Percentiles rank a stretch among this genome's conserved stretches.
These are phyloP conservation scores for Didymellaceae sp. DNA, from an alignment of 2,329 filamentous ascomycete species.

Conservation along the genomic window DNA sequence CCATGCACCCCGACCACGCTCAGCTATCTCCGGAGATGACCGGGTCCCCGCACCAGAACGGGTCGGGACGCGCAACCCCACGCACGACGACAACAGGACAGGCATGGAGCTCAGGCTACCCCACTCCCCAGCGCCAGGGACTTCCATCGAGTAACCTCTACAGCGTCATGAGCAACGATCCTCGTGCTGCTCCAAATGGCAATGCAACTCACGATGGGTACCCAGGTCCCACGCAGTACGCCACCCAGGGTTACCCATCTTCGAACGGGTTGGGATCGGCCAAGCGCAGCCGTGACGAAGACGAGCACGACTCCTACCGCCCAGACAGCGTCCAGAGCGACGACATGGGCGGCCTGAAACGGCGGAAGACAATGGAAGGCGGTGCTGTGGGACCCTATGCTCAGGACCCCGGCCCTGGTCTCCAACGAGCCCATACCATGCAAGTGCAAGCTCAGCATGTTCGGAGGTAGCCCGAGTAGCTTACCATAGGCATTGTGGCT, in stretches of 20 bases:
- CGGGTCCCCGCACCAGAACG: conserved; percentile 81
- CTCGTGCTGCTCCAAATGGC: conserved; percentile 71
- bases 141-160: conserved; percentile 82
- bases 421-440: conserved; percentile 43
- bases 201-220: conserved; percentile 72
- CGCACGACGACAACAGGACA: conserved; percentile 76
- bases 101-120: conserved; percentile 74
- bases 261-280: conserved; percentile 67
- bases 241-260: conserved; percentile 62
- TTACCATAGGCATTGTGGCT: conserved; percentile 25
- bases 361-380: conserved; percentile 74
- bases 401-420: conserved; percentile 39
- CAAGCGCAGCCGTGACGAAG: conserved; percentile 70
- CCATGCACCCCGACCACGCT: conserved; percentile 73
- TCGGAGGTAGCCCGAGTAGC: conserved; percentile 11
- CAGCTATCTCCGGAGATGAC: conserved; percentile 84
- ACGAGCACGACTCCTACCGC: conserved; percentile 70
- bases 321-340: conserved; percentile 62
- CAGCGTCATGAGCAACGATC: conserved; percentile 86
- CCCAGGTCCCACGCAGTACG: conserved; percentile 67
- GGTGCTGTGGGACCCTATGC: conserved; percentile 45
- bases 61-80: conserved; percentile 84
- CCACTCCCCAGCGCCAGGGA: conserved; percentile 74
- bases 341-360: conserved; percentile 72
- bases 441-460: conserved; percentile 28